A percentile compares a stretch with the other conserved stretches of the same genome.
phyloP scores from a whole-genome alignment of 2,329 filamentous ascomycete genomes.

The Apiospora koreana region DNA sequence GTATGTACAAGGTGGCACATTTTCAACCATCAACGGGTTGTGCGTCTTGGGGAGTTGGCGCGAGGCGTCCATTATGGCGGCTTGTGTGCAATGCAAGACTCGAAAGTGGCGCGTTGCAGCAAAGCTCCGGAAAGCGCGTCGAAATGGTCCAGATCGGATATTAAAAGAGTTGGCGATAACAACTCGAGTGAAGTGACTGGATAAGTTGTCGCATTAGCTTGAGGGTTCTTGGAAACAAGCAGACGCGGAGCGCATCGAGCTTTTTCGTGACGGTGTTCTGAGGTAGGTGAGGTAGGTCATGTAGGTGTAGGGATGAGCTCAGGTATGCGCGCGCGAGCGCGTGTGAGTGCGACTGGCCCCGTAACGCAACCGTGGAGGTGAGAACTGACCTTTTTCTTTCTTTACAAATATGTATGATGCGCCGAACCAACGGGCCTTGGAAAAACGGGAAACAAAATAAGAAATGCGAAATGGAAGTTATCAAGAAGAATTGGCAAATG shows the following conservation, averaged over 20 bases:
- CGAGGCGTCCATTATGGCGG: slow-evolving; percentile 37
- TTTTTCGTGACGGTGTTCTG: slow-evolving; percentile 3
- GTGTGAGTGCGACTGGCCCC: slow-evolving; percentile 4
- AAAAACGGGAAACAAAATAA: background rate
- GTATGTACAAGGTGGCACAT: slow-evolving; percentile 62
- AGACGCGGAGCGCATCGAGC: slow-evolving; percentile 1
- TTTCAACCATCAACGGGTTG: slow-evolving; percentile 67
- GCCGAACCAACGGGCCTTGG: background rate
- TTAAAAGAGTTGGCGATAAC: background rate
- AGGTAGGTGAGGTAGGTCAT: no score
- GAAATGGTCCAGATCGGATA: background rate
- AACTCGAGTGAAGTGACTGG: background rate
- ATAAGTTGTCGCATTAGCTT: background rate
- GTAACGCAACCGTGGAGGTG: background rate
- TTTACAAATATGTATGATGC: background rate
- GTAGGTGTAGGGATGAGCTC: slow-evolving; percentile 8
- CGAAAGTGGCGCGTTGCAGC: background rate
- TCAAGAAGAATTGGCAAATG: background rate
- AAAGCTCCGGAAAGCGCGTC: background rate
- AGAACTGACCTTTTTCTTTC: slow-evolving; percentile 5
- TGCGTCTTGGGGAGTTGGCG: slow-evolving; percentile 59
- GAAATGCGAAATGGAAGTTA: background rate
- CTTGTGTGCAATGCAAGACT: background rate
- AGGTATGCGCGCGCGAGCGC: background rate
- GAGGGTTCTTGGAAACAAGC: background rate